phyloP scores from a whole-genome alignment of 2,329 filamentous ascomycete species.

The Alternaria dauci region DNA sequence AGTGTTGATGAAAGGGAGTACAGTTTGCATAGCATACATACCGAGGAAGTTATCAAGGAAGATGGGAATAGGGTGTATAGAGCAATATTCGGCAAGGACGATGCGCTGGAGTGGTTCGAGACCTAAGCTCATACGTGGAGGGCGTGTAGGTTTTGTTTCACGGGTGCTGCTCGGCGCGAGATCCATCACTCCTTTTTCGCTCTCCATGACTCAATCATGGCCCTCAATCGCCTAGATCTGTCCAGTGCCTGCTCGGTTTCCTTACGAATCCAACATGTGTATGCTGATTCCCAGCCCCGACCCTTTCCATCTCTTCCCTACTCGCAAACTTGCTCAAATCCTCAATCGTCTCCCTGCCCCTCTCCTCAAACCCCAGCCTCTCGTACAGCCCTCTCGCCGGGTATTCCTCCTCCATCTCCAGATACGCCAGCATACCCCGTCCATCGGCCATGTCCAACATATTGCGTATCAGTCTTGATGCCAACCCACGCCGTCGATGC shows the following conservation, averaged over 20 bases:
- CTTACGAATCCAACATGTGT: background rate
- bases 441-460: slow-evolving; percentile 27
- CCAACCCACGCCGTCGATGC: slow-evolving; percentile 35
- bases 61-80: slow-evolving; percentile 30
- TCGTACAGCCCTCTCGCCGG: slow-evolving; percentile 34
- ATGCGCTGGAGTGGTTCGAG: slow-evolving; percentile 48
- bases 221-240: too few species aligned
- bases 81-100: slow-evolving; percentile 43
- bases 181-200: background rate
- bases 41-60: background rate
- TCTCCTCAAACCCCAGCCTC: slow-evolving; percentile 38
- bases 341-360: slow-evolving; percentile 22
- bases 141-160: too few species aligned
- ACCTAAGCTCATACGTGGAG: slow-evolving; percentile 22
- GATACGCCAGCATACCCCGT: slow-evolving; percentile 29
- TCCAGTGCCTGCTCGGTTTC: background rate
- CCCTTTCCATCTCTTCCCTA: background rate
- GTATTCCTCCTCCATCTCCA: slow-evolving; percentile 41
- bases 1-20: slow-evolving; percentile 43
- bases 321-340: slow-evolving; percentile 18
- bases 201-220: too few species aligned
- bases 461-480: slow-evolving; percentile 29
- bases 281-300: background rate
- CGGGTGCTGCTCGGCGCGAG: background rate
- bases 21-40: slow-evolving; percentile 46